Percentiles rank a stretch among this genome's conserved stretches.
phyloP scores from a whole-genome alignment of 345 rosid species.

The Populus nigra region DNA sequence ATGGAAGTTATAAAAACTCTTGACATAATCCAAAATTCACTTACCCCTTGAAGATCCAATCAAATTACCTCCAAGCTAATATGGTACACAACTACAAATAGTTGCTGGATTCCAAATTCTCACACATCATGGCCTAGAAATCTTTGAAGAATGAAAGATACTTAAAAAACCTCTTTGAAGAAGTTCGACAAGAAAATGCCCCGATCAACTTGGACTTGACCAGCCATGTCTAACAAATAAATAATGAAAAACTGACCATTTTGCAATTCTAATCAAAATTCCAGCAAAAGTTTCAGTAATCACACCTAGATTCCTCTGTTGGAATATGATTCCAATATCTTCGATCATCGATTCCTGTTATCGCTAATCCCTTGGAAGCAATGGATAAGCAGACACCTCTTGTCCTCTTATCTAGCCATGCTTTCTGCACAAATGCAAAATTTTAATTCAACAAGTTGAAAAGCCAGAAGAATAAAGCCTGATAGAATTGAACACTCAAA shows the following conservation, averaged over 20 bases:
- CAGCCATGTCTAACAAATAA: conserved; percentile 25
- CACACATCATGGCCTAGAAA: not conserved
- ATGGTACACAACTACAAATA: not conserved
- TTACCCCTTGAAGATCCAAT: not conserved
- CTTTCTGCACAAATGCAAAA: conserved; percentile 50
- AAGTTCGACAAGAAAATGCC: conserved; percentile 26
- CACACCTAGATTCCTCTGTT: conserved; percentile 85
- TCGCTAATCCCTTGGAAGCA: conserved; percentile 60
- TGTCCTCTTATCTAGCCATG: conserved; percentile 74
- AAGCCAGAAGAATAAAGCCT: not conserved
- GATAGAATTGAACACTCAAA: not conserved
- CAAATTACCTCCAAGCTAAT: not conserved
- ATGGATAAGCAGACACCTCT: conserved; percentile 67
- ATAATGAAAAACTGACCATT: conserved; percentile 23
- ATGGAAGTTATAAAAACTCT: not conserved
- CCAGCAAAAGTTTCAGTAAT: not conserved
- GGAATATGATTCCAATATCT: conserved; percentile 88
- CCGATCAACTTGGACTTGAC: conserved; percentile 17
- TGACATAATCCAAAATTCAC: not conserved
- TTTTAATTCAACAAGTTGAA: conserved; percentile 14
- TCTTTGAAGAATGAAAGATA: not conserved
- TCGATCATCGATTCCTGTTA: conserved; percentile 90
- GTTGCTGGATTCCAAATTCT: not conserved
- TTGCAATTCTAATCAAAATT: conserved; percentile 8
- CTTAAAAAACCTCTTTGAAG: conserved; percentile 23